phyloP scores from a whole-genome alignment of 192 early-diverging fungal genomes.

The Coemansia sp. region DNA sequence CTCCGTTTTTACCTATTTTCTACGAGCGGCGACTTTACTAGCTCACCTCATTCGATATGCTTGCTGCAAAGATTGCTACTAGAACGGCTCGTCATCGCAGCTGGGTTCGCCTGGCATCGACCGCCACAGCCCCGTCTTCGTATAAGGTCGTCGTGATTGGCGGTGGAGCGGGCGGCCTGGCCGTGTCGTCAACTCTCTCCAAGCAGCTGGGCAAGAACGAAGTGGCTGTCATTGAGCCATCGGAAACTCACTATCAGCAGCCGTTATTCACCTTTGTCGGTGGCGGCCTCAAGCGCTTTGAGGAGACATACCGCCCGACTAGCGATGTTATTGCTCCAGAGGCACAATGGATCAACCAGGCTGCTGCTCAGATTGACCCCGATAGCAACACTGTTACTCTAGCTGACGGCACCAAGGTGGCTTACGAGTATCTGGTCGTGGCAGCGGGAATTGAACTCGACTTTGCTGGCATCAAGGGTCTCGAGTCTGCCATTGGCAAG shows the following conservation, averaged over 20 bases:
- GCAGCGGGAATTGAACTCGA: slow-evolving; percentile 76
- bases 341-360: slow-evolving; percentile 74
- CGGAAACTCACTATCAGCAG: slow-evolving; percentile 76
- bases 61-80: slow-evolving; percentile 29
- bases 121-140: slow-evolving; percentile 33
- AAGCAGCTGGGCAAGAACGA: slow-evolving; percentile 60
- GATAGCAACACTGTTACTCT: slow-evolving; percentile 65
- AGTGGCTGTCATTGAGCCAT: slow-evolving; percentile 76
- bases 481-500: slow-evolving; percentile 71
- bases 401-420: slow-evolving; percentile 62
- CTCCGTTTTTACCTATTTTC: not conserved
- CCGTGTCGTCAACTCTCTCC: slow-evolving; percentile 69
- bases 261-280: slow-evolving; percentile 91
- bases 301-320: slow-evolving; percentile 66
- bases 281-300: slow-evolving; percentile 75
- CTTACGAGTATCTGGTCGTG: slow-evolving; percentile 67
- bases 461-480: slow-evolving; percentile 75
- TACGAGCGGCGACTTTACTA: not conserved
- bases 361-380: slow-evolving; percentile 68
- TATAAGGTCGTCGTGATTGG: slow-evolving; percentile 56
- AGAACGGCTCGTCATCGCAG: slow-evolving; percentile 11
- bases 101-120: slow-evolving; percentile 35
- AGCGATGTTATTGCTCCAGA: slow-evolving; percentile 67
- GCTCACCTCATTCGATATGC: slow-evolving; percentile 5
- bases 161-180: slow-evolving; percentile 53